Conservation (phyloP, 176 grass and related monocot genomes). For the Guadua angustifolia region DNA sequence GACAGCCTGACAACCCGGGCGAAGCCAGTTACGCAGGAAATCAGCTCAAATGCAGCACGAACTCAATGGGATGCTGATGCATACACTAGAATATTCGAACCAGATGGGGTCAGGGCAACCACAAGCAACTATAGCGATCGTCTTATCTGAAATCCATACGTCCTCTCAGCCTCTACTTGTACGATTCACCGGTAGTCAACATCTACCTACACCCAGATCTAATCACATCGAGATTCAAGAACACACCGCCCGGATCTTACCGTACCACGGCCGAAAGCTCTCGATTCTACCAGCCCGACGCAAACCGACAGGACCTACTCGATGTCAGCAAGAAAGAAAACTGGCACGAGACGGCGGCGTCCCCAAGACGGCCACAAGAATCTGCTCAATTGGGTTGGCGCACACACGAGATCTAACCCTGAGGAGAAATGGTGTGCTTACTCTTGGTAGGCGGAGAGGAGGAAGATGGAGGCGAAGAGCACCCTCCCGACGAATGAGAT, state of each 20-base stretch:
- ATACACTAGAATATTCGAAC: not conserved
- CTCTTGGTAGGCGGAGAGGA: constrained; percentile 83
- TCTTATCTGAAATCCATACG: not conserved
- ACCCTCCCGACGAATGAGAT: constrained; percentile 77
- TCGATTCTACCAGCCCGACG: not conserved
- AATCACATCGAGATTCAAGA: constrained; percentile 8
- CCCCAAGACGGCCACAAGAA: not conserved
- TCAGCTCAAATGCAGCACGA: not conserved
- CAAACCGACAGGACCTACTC: not conserved
- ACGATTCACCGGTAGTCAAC: not conserved
- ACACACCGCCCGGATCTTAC: constrained; percentile 30
- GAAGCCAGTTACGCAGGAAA: not conserved
- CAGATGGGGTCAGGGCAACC: not conserved
- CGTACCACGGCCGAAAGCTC: not conserved
- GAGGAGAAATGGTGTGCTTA: constrained; percentile 18
- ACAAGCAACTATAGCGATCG: not conserved
- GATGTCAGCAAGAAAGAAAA: not conserved
- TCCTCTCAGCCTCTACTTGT: not conserved
- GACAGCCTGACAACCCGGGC: not conserved
- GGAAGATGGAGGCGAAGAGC: constrained; percentile 82
- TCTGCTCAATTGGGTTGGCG: not conserved
- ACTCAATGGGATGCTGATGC: not conserved
- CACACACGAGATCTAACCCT: not conserved
- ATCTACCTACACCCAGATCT: constrained; percentile 8
- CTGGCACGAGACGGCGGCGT: not conserved